Evolutionary conservation across 371 early-diverging fungal genomes (phyloP).

Genomic region (Capniomyces stellatus): DNA sequence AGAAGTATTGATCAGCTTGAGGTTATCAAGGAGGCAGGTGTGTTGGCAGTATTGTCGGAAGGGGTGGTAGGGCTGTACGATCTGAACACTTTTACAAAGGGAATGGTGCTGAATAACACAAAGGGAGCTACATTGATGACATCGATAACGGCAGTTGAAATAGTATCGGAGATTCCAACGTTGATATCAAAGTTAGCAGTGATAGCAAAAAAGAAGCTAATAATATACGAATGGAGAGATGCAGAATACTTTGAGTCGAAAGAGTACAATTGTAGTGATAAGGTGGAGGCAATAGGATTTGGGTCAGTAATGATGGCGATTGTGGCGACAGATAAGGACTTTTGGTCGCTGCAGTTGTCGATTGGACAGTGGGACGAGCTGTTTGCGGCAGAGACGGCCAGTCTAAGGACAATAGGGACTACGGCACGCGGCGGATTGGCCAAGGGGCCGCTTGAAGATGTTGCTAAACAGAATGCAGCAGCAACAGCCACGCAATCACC

Average conservation of each 20-base stretch:
- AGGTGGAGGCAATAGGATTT: constrained; percentile 21
- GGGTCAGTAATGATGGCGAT: constrained; percentile 14
- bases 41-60: constrained; percentile 53
- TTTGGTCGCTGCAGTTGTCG: constrained; percentile 22
- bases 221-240: constrained; percentile 62
- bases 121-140: constrained; percentile 55
- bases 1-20: constrained; percentile 55
- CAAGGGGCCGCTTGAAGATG: background rate
- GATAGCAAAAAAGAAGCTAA: constrained; percentile 42
- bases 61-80: constrained; percentile 55
- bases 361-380: constrained; percentile 26
- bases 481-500: background rate
- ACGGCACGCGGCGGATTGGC: background rate
- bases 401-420: constrained; percentile 19
- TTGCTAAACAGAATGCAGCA: background rate
- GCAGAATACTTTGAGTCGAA: constrained; percentile 36
- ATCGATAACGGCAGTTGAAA: constrained; percentile 53
- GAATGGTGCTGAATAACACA: constrained; percentile 45
- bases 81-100: constrained; percentile 42
- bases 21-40: constrained; percentile 55
- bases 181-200: constrained; percentile 58
- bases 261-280: constrained; percentile 18
- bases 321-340: constrained; percentile 21
- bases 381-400: constrained; percentile 24
- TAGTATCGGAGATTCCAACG: constrained; percentile 38